Evolutionary conservation across 2,329 filamentous ascomycete genomes (phyloP), one percentile per base, ranked within the genome.

Genomic region (Trichoderma harzianum): DNA sequence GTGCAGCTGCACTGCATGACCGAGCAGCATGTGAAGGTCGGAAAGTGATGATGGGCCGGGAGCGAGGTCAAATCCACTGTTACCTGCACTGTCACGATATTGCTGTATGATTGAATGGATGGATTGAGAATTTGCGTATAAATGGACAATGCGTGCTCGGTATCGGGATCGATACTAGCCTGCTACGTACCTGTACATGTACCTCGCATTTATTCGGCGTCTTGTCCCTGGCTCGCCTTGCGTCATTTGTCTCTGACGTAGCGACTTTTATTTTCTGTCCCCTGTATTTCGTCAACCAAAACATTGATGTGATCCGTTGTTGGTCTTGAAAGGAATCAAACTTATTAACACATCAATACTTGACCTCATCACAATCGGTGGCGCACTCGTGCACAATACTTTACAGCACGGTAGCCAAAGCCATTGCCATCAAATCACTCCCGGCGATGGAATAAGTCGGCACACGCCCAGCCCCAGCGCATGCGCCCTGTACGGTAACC

Each of bases 181-280:
- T 26, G 47, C 8, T 32, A 32, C 5, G 60, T 26, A 36, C 57
- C 10, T 16, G 39, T 18, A n/a, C 39, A 43, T 10, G 39, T 43
- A 43, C 39, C 39, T 43, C 39, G 16, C 39, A 43, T 43, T 21
- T 18, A 43, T 43, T 47, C 43, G 43, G 14, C 57, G 34, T 26
- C 21, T 30, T 53, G 36, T 53, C 24, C 61, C 60, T 63, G 47
- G 47, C 47, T 65, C n/a, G 30, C 47, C 53, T 62, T 71, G 69
- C 69, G 69, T 71, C 69, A 71, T 71, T 71, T 71, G 60, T 71
- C 55, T 53, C 62, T 66, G 60, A 66, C 62, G 55, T 67, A 65
- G 47, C 53, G 36, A 55, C 10, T 24, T 69, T 61, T 61, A n/a
- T 34, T 61, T 18, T 47, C 18, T 51, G 18, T 63, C 43, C 18